Percentiles rank a stretch among this genome's conserved stretches.
Conservation (phyloP, 2,329 filamentous ascomycete species). For the Ambrosiella xylebori region DNA sequence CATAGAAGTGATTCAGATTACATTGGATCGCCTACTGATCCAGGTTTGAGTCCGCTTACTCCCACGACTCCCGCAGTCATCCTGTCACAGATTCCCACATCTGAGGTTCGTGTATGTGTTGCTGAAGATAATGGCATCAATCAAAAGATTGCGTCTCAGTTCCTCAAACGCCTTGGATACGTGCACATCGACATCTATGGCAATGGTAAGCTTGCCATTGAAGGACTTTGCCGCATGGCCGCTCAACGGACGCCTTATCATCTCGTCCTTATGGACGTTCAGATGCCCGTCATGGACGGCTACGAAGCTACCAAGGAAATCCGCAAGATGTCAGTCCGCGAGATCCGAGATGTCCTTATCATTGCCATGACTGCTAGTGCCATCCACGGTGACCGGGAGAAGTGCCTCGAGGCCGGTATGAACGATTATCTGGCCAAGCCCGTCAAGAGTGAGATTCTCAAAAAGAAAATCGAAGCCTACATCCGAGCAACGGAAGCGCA, state of each 20-base stretch:
- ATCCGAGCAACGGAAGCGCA: slow-evolving; percentile 23
- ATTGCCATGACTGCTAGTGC: slow-evolving; percentile 96
- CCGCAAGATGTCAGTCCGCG: slow-evolving; percentile 56
- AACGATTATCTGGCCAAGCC: slow-evolving; percentile 95
- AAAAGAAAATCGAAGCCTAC: slow-evolving; percentile 56
- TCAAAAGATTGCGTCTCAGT: slow-evolving; percentile 82
- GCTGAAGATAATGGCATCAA: slow-evolving; percentile 94
- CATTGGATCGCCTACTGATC: neutral
- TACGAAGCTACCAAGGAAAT: slow-evolving; percentile 80
- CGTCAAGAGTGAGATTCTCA: slow-evolving; percentile 74
- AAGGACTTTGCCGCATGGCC: slow-evolving; percentile 61
- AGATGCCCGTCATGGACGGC: slow-evolving; percentile 87
- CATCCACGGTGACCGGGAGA: slow-evolving; percentile 86
- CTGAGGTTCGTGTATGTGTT: slow-evolving; percentile 74
- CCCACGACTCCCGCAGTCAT: slow-evolving; percentile 32
- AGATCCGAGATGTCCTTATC: slow-evolving; percentile 68
- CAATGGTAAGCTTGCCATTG: slow-evolving; percentile 75
- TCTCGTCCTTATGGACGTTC: slow-evolving; percentile 85
- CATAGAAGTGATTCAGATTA: neutral
- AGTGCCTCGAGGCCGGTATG: slow-evolving; percentile 91
- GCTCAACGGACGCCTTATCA: slow-evolving; percentile 64
- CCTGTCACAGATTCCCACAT: slow-evolving; percentile 55
- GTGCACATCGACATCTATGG: slow-evolving; percentile 69
- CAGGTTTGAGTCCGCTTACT: neutral
- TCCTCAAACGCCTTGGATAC: slow-evolving; percentile 73